Percentiles rank a stretch among this genome's conserved stretches.
phyloP scores from a whole-genome alignment of 148 eudicot genomes.

The Rhododendron simsii region DNA sequence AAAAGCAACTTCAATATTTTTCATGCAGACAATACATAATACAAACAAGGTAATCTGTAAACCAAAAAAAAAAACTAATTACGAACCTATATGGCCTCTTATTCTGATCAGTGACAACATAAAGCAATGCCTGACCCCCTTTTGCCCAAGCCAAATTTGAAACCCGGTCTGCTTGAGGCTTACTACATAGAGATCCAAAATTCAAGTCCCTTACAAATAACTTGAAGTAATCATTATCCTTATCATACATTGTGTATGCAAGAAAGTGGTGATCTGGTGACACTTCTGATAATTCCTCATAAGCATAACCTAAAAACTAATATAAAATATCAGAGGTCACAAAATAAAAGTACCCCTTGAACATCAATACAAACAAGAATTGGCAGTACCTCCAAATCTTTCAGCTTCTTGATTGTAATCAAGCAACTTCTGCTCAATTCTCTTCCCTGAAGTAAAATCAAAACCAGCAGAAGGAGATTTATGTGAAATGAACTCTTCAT shows the following conservation, averaged over 20 bases:
- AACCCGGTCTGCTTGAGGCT: slow-evolving; percentile 91
- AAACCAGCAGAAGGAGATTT: slow-evolving; percentile 82
- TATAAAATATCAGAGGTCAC: neutral
- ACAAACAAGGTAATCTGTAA: neutral
- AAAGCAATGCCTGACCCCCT: slow-evolving; percentile 65
- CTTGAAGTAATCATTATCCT: slow-evolving; percentile 83
- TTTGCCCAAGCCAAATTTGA: slow-evolving; percentile 85
- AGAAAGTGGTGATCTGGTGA: slow-evolving; percentile 89
- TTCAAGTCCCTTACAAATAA: slow-evolving; percentile 75
- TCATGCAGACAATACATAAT: neutral
- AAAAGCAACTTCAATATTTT: slow-evolving; percentile 5
- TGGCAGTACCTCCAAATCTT: slow-evolving; percentile 77
- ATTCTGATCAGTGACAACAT: slow-evolving; percentile 77
- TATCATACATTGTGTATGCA: slow-evolving; percentile 95
- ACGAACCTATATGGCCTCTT: slow-evolving; percentile 77
- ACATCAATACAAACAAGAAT: slow-evolving; percentile 2
- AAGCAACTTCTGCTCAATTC: slow-evolving; percentile 80
- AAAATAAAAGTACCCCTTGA: neutral
- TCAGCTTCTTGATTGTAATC: slow-evolving; percentile 91
- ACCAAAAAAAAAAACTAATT: neutral
- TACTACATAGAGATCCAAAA: slow-evolving; percentile 62
- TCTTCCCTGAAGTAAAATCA: slow-evolving; percentile 85
- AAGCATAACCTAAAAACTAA: slow-evolving; percentile 66
- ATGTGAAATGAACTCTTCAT: slow-evolving; percentile 83
- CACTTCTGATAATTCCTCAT: slow-evolving; percentile 86